Evolutionary conservation across 306 rosid genomes (phyloP).

Genomic region (Argentina anserina): DNA sequence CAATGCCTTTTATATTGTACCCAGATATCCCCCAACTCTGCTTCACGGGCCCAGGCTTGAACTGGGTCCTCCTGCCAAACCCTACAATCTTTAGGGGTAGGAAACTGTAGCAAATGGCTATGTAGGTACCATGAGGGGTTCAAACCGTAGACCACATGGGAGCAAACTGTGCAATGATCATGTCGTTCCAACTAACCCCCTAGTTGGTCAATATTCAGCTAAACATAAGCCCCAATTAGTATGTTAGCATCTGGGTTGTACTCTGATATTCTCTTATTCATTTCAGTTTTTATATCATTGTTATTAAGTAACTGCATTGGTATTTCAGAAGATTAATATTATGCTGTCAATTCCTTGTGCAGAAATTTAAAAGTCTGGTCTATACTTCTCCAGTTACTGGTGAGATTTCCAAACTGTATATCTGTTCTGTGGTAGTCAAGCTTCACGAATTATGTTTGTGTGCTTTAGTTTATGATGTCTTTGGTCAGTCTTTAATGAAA

Average conservation of each 20-base stretch:
- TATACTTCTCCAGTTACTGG: constrained; percentile 65
- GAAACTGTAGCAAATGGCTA: no score
- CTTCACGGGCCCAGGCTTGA: not conserved
- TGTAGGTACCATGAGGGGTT: not conserved
- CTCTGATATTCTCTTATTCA: no score
- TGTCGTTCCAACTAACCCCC: not conserved
- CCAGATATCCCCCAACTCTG: not conserved
- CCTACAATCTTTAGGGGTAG: not conserved
- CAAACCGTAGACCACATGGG: not conserved
- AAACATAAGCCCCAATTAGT: not conserved
- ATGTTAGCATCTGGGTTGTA: not conserved
- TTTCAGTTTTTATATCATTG: constrained; percentile 8
- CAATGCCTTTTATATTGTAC: not conserved
- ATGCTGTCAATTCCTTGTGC: constrained; percentile 30
- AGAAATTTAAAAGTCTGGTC: constrained; percentile 62
- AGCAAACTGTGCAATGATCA: not conserved
- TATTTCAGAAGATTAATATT: constrained; percentile 21
- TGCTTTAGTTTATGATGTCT: not conserved
- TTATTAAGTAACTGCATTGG: not conserved
- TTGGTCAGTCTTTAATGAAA: not conserved
- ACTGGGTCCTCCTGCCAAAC: not conserved
- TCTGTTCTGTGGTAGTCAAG: not conserved
- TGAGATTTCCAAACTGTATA: constrained; percentile 19
- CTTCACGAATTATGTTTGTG: not conserved
- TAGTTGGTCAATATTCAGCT: not conserved